Evolutionary conservation across 2,329 filamentous ascomycete genomes (phyloP), one percentile per base, ranked within the genome.

Genomic region (Tolypocladium amazonense): DNA sequence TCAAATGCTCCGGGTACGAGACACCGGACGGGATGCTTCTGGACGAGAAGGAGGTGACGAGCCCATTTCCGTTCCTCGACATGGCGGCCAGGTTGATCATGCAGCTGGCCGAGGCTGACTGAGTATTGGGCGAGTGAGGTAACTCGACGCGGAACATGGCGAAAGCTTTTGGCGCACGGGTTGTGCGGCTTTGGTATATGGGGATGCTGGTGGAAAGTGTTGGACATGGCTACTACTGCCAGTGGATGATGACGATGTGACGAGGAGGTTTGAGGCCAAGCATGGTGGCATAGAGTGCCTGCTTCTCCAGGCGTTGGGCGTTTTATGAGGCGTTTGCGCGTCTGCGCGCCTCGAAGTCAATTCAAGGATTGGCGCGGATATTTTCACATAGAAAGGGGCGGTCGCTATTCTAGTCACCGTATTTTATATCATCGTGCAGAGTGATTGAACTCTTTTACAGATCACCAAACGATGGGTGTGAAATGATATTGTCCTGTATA

Each of bases 1-100:
- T 99, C 80, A 97, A 97, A 72, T 97, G 93, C 72, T 92, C 94
- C 18, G 94, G 94, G 25, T 99, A 99, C 75, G 94, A 99, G 76
- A 90, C 82, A 55, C 70, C 79, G 15, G 80, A 94, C 59, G 88
- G 93, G 56, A 85, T 88, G 65, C 77, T 88, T 57, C 77, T 92
- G 57, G 91, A 94, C 68, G 92, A 97, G 76, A 97, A 97, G 81
- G 89, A 96, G 69, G 91, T 96, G 63, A 93, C 91, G 53, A 95
- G 90, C 71, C 92, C 94, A 35, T 97, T 96, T 73, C 93, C 94
- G 4, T 97, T 97, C 76, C 80, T 97, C 69, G 93, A 97, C 75
- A 88, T 97, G 74, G 92, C 93, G 37, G 92, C 90, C 65, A 88
- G 88, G 75, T 79, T 97, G 68, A 96, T 97, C 67, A 92, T 96